Base-by-base conservation (phyloP, 257 asterid genomes). In the Osmanthus fragrans region DNA sequence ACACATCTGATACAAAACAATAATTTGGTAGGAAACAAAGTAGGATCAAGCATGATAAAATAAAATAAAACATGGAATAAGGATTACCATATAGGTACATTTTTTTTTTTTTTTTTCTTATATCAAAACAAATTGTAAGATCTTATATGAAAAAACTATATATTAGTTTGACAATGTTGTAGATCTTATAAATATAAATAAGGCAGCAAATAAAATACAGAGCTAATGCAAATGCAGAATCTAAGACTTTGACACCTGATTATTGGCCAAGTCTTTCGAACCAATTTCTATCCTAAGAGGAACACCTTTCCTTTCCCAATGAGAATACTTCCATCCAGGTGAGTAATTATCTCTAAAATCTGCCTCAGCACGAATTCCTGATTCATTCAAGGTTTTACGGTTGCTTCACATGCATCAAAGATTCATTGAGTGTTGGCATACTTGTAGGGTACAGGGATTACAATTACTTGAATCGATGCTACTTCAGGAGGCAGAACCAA, bases 221-320 rank as follows among this genome's bases (percentile, higher is more conserved):
- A 54, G 64, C 27, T n/a, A 18, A 54, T 2, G 1, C 8, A 74
- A 19, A 3, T 68, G 25, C 37, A 34, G 58, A 74, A n/a, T n/a
- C 91, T 79, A 29, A 29, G 32, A 29, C 32, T 29, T 29, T 29
- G 32, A 29, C 2, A 29, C 32, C 32, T 29, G 32, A 29, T 29
- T 29, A 29, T 2, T 29, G 32, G 32, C 32, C 32, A 29, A 29
- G 32, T 29, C 32, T 29, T 29, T 29, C 32, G 99, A 98, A 27
- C 99, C 99, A 71, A 95, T 95, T 83, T 95, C 98, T 77, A 95
- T 91, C 85, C 99, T 86, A 60, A 95, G 93, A 81, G 99, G 99
- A 71, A 93, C 97, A 29, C 99, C 99, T 84, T 95, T 93, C 97
- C 93, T 84, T 89, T 95, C 99, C 99, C 99, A 95, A 49, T 95